phyloP scores from a whole-genome alignment of 1,139 yeast species.

The Magnusiomyces clavatus region DNA sequence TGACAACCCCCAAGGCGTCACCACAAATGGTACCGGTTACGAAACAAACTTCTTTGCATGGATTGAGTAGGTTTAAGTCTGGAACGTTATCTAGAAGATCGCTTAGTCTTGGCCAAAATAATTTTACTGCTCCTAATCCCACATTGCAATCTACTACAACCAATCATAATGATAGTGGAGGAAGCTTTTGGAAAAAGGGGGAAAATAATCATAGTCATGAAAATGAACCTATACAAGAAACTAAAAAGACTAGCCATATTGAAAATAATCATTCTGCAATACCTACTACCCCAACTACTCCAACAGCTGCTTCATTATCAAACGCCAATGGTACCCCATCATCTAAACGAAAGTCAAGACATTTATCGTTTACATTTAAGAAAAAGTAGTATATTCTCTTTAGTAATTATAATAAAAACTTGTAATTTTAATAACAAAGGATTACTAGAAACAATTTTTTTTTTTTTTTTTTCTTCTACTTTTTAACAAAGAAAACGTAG shows the following conservation, averaged over 20 bases:
- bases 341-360: constrained; percentile 7
- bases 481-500: too few species aligned
- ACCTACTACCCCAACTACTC: too few species aligned
- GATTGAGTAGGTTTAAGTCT: neutral
- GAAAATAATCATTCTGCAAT: too few species aligned
- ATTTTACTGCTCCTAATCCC: neutral
- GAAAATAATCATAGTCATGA: neutral
- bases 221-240: neutral
- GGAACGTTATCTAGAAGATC: neutral
- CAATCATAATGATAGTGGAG: neutral
- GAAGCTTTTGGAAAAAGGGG: neutral
- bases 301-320: too few species aligned
- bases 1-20: neutral
- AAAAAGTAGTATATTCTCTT: neutral
- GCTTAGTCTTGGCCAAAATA: neutral
- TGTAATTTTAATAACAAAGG: too few species aligned
- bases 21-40: neutral
- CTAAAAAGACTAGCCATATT: neutral
- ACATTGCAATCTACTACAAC: neutral
- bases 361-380: constrained; percentile 11
- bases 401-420: too few species aligned
- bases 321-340: neutral
- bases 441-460: too few species aligned
- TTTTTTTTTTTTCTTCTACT: too few species aligned
- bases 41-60: neutral